Evolutionary conservation across 768 basidiomycete genomes (phyloP), one percentile per base, ranked within the genome.

Genomic region (Hygrocybe coccinea): DNA sequence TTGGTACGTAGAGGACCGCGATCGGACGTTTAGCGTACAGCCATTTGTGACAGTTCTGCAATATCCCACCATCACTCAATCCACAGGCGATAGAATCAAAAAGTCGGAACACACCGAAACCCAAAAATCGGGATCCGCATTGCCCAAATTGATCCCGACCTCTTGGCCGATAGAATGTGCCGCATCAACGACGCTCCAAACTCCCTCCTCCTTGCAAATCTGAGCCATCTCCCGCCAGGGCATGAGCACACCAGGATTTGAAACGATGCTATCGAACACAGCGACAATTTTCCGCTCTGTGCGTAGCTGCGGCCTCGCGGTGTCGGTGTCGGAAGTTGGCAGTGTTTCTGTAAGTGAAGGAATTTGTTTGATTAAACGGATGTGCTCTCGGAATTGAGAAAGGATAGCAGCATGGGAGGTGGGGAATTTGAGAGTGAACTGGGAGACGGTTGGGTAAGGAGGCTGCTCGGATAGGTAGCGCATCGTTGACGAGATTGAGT

Each of bases 11-110:
- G 14, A 94, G 71, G 15, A 86, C 73, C 0, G 88, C 83, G 44
- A 78, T 83, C 1, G 81, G 74, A 5, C 91, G 78, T 66, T 89
- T 86, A 2, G 81, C 76, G 61, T 77, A 84, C 1, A 92, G 71
- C 91, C 92, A 95, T 69, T 94, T 93, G 69, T 93, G 87, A 60
- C 86, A 87, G 62, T 91, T 91, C 82, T 89, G 57, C 24, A 46
- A 21, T 10, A 44, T 37, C 15, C 8, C 25, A 22, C 6, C 14
- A 19, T 52, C 45, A 50, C 24, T 41, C n/a, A n/a, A 37, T 35
- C 12, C 45, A 39, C 11, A 50, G 55, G 15, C 50, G 37, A 14
- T 29, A 36, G n/a, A 43, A 14, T n/a, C 5, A 17, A n/a, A 21
- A 37, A 21, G 43, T 34, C 22, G 34, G 24, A 22, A 73, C 80